Evolutionary conservation across 345 rosid genomes (phyloP).

Genomic region (Eucalyptus marginata): DNA sequence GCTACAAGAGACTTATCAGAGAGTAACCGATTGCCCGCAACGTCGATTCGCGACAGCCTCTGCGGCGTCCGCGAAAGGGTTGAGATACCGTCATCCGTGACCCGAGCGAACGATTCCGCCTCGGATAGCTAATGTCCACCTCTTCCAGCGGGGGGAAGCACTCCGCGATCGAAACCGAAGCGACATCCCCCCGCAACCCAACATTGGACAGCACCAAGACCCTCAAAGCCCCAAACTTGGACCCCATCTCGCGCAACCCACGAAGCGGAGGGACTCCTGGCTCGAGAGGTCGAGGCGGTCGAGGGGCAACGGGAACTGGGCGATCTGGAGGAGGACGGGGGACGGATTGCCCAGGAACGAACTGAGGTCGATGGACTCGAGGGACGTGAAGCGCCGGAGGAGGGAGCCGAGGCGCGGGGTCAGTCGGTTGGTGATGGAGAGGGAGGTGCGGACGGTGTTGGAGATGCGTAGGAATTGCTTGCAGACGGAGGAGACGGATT

Average conservation of each 20-base stretch:
- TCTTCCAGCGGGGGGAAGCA: conserved; percentile 36
- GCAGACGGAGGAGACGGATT: conserved; percentile 49
- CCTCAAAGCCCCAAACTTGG: too few relatives aligned
- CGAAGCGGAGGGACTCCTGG: too few relatives aligned
- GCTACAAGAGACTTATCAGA: conserved; percentile 35
- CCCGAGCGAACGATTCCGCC: too few relatives aligned
- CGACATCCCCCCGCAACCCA: neutral
- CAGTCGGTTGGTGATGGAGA: conserved; percentile 21
- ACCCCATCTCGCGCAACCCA: too few relatives aligned
- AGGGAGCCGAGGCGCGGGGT: conserved; percentile 11
- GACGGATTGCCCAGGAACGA: neutral
- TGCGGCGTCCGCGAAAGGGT: conserved; percentile 8
- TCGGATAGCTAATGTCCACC: conserved; percentile 9
- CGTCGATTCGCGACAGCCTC: conserved; percentile 23
- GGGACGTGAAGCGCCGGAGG: conserved; percentile 20
- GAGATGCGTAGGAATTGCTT: conserved; percentile 39
- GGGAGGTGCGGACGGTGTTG: conserved; percentile 29
- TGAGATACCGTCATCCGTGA: too few relatives aligned
- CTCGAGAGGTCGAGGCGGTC: too few relatives aligned
- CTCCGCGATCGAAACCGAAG: conserved; percentile 26
- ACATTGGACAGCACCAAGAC: too few relatives aligned
- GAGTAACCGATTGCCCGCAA: conserved; percentile 58
- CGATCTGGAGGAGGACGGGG: conserved; percentile 16
- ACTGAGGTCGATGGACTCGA: conserved; percentile 20
- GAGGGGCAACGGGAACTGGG: neutral